Evolutionary conservation across 345 rosid species (phyloP), one percentile per base, ranked within the genome.

Genomic region (Lepidium aucheri): DNA sequence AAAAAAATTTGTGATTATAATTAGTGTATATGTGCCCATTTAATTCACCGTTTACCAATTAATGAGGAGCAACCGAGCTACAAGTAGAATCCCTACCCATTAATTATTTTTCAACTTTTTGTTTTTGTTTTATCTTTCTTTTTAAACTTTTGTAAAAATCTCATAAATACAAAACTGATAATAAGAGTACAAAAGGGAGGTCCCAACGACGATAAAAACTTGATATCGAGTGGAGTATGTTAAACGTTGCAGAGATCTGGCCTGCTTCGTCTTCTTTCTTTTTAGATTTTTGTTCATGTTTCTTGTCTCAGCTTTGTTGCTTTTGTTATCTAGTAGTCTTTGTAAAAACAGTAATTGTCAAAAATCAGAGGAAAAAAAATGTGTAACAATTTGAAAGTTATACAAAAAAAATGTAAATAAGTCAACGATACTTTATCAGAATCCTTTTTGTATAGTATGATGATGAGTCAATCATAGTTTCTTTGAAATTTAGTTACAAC

Each of bases 191-290:
- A 36, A 57, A 55, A 38, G 20, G 5, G 50, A 38, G 63, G 69
- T 26, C 75, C 75, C 67, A 53, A 62, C 55, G 15, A 69, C 9
- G 44, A 70, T 43, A 61, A 33, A 20, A 20, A 1, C 2, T 44
- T 26, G 8, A 45, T 42, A 13, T 24, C 16, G 32, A 40, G 41
- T 63, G 69, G 75, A 54, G 57, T 38, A 35, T 70, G 74, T 61
- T 53, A 53, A 45, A 26, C 63, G 63, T 16, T 70, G 69, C 64
- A 55, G 75, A 71, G 51, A 63, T 71, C 39, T 51, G 47, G 47
- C 52, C 63, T 43, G 35, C 57, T 39, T 71, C 65, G 75, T 71
- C 69, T 63, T 71, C 70, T 71, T 71, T 26, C 64, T 39, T 39
- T 71, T 71, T 47, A 63, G 56, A 53, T 10, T 70, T 63, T 70